phyloP scores from a whole-genome alignment of 768 basidiomycete genomes.

The Mrakia gelida region DNA sequence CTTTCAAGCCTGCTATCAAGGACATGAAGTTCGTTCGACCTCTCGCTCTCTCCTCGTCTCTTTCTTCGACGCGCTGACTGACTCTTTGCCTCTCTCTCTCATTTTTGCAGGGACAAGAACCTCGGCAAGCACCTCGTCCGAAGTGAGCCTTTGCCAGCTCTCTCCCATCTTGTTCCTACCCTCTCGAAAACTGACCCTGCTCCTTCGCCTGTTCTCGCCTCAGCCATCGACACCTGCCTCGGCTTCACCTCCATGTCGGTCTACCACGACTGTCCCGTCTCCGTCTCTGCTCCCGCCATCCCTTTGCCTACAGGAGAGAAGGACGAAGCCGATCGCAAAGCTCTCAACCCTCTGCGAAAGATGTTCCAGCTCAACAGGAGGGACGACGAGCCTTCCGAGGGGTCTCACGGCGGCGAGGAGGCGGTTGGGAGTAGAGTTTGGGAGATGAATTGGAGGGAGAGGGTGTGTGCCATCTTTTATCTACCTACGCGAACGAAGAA shows the following conservation, averaged over 20 bases:
- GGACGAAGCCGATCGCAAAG: background rate
- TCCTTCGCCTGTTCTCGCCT: background rate
- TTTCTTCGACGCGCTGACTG: background rate
- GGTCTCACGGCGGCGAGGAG: background rate
- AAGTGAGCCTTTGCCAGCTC: background rate
- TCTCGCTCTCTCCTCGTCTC: background rate
- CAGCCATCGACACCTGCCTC: conserved; percentile 25
- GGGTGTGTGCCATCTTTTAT: conserved; percentile 2
- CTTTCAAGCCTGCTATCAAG: conserved; percentile 7
- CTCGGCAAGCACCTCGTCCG: conserved; percentile 13
- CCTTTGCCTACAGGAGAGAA: conserved; percentile 1
- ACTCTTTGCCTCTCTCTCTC: background rate
- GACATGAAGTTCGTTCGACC: conserved; percentile 20
- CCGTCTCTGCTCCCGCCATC: background rate
- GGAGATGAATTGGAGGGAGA: conserved; percentile 23
- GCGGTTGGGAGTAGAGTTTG: conserved; percentile 19
- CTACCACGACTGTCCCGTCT: conserved; percentile 12
- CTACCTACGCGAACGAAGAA: no score
- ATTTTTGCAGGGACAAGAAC: background rate
- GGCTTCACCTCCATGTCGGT: conserved; percentile 14
- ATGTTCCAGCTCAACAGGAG: conserved; percentile 1
- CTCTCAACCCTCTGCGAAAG: conserved; percentile 25
- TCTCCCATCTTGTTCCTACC: background rate
- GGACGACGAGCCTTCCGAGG: conserved; percentile 13
- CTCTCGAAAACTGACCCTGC: background rate